These are phyloP conservation scores for Avena sativa DNA, from an alignment of 176 grass and related monocot species.

Conservation along the genomic window DNA sequence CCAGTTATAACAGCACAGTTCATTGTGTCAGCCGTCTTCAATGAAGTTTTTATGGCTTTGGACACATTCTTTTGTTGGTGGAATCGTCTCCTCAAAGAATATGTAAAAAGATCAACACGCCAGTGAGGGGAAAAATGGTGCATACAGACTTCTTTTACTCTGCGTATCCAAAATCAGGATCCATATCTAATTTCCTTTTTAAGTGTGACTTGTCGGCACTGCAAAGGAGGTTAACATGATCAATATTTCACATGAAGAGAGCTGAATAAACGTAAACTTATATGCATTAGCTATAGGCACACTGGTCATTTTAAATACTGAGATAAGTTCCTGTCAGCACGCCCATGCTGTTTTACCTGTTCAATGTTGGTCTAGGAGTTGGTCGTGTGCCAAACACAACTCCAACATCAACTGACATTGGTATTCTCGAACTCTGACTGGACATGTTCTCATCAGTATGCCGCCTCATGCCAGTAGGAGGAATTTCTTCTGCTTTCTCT, in stretches of 20 bases:
- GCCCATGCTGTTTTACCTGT: conserved; percentile 68
- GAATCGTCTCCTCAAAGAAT: conserved; percentile 46
- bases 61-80: conserved; percentile 32
- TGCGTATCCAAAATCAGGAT: conserved; percentile 81
- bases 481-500: conserved; percentile 64
- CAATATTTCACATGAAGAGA: conserved; percentile 26
- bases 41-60: conserved; percentile 39
- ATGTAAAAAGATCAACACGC: conserved; percentile 42
- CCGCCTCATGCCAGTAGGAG: conserved; percentile 52
- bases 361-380: conserved; percentile 75
- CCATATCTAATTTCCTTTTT: conserved; percentile 95
- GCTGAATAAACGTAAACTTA: conserved; percentile 34
- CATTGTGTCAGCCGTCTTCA: conserved; percentile 22
- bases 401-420: conserved; percentile 96
- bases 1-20: conserved; percentile 25
- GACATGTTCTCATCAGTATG: conserved; percentile 47
- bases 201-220: conserved; percentile 86
- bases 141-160: conserved; percentile 53
- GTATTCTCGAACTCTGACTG: conserved; percentile 73
- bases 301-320: background rate
- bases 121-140: conserved; percentile 32
- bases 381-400: conserved; percentile 85
- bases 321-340: conserved; percentile 4
- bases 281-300: background rate
- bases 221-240: conserved; percentile 50